These are phyloP conservation scores for Vitis hybrid DNA, from an alignment of 177 flowering plant genomes.

Conservation along the genomic window DNA sequence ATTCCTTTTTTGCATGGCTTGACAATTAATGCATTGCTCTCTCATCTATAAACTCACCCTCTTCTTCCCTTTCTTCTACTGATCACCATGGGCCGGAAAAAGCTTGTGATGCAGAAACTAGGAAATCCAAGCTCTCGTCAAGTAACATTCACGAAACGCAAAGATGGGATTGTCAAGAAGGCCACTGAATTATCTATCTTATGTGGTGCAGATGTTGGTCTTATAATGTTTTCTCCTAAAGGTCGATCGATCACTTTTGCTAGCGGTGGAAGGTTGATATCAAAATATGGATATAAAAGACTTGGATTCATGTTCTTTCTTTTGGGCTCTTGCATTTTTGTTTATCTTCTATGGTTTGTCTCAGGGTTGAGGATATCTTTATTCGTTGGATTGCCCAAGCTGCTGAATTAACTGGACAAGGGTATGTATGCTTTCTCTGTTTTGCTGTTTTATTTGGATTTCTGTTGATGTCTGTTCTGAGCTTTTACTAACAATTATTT, in stretches of 20 bases:
- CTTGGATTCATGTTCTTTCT: no score
- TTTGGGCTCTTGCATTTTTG: no score
- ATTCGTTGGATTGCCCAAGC: conserved; percentile 19
- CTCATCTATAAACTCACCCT: not conserved
- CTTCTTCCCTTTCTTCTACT: not conserved
- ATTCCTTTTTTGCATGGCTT: no score
- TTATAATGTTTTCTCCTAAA: conserved; percentile 29
- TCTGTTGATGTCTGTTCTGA: not conserved
- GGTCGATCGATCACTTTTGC: conserved; percentile 23
- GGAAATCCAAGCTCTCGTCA: conserved; percentile 16
- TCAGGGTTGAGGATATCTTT: conserved; percentile 28
- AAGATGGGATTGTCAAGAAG: conserved; percentile 30
- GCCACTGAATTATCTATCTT: conserved; percentile 25
- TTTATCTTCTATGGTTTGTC: not conserved
- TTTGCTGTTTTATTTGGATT: not conserved
- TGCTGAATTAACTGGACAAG: conserved; percentile 15
- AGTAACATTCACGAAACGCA: conserved; percentile 27
- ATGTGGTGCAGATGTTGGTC: conserved; percentile 31
- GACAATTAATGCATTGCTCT: no score
- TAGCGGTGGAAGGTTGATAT: conserved; percentile 22
- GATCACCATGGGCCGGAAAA: conserved; percentile 25
- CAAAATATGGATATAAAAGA: no score
- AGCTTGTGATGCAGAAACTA: conserved; percentile 22
- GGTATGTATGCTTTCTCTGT: not conserved
- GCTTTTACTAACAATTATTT: not conserved